A percentile compares a stretch with the other conserved stretches of the same genome.
Evolutionary conservation across 352 stramenopile species (phyloP).

Genomic region (Elongisporangium prolatum): DNA sequence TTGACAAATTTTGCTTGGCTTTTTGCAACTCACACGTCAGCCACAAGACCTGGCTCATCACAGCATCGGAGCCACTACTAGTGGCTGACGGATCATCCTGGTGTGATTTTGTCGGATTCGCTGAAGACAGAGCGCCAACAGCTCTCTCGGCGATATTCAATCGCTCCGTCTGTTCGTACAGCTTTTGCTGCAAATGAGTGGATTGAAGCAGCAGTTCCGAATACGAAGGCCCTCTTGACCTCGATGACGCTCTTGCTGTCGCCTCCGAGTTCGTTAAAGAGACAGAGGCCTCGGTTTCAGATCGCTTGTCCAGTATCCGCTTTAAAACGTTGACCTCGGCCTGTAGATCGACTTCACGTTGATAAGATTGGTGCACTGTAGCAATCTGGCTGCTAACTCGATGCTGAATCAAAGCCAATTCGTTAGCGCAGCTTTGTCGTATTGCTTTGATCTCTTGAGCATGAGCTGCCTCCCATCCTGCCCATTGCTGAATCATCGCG

Average conservation of each 20-base stretch:
- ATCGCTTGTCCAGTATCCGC: conserved; percentile 2
- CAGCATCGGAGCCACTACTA: neutral
- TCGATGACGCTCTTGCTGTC: neutral
- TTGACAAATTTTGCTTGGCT: neutral
- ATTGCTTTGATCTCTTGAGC: conserved; percentile 15
- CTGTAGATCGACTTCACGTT: conserved; percentile 16
- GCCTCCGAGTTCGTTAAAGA: neutral
- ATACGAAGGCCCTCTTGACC: conserved; percentile 7
- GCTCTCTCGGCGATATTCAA: conserved; percentile 17
- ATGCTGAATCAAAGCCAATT: conserved; percentile 5
- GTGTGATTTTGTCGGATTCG: neutral
- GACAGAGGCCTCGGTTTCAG: neutral
- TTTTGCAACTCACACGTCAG: neutral
- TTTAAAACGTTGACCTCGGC: conserved; percentile 17
- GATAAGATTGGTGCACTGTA: conserved; percentile 11
- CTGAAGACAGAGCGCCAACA: conserved; percentile 16
- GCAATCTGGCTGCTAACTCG: conserved; percentile 9
- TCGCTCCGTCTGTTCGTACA: conserved; percentile 20
- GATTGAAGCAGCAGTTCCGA: conserved; percentile 17
- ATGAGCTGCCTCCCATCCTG: conserved; percentile 21
- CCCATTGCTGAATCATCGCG: conserved; percentile 24
- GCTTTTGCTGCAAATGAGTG: conserved; percentile 15
- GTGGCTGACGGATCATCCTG: neutral
- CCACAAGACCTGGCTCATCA: neutral
- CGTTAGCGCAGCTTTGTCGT: conserved; percentile 14